phyloP scores from a whole-genome alignment of 768 basidiomycete genomes.

The Myochromella boudieri region DNA sequence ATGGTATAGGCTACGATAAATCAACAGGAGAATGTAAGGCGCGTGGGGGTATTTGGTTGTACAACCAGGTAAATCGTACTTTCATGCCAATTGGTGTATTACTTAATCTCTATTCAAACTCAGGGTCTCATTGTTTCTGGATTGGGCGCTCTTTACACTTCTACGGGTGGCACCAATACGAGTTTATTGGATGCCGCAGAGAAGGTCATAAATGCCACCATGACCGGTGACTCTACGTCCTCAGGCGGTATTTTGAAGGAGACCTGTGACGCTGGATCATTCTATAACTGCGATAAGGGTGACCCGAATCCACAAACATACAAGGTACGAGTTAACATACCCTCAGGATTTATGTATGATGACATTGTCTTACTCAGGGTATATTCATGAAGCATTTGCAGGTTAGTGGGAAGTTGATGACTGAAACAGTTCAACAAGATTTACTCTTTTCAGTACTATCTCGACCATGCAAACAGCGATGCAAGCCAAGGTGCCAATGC shows the following conservation, averaged over 20 bases:
- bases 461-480: background rate
- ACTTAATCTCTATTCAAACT: too few species aligned
- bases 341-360: background rate
- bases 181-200: background rate
- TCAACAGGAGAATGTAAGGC: background rate
- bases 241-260: background rate
- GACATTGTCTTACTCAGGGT: background rate
- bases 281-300: background rate
- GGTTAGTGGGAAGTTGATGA: background rate
- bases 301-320: background rate
- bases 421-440: background rate
- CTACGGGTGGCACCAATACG: background rate
- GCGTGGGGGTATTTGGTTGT: background rate
- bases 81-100: too few species aligned
- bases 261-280: background rate
- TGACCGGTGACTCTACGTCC: background rate
- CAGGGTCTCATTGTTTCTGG: background rate
- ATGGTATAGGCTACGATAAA: background rate
- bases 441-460: background rate
- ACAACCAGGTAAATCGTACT: too few species aligned
- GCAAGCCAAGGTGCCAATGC: background rate
- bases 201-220: background rate
- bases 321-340: background rate
- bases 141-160: background rate
- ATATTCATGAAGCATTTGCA: background rate